Evolutionary conservation across 2,329 filamentous ascomycete genomes (phyloP).

Genomic region (Nothophaeocryptopus gaeumannii): DNA sequence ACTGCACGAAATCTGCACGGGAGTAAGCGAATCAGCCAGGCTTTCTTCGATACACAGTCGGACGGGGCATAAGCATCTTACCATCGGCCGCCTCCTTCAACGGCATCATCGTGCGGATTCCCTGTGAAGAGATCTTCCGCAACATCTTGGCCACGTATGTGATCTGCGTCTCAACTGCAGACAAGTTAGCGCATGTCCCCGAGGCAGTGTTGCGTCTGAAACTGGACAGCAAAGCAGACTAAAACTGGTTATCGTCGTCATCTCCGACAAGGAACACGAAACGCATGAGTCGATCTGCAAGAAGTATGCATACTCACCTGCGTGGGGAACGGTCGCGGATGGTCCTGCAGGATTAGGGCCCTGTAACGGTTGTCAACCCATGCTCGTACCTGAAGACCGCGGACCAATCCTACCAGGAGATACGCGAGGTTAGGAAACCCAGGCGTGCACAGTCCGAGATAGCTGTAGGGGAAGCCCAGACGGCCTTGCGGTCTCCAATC

Average conservation of each 20-base stretch:
- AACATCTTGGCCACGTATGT: conserved; percentile 65
- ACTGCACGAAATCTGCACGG: conserved; percentile 21
- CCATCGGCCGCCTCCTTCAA: conserved; percentile 55
- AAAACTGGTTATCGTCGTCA: too few species aligned
- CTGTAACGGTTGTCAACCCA: conserved; percentile 1
- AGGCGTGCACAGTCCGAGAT: conserved; percentile 28
- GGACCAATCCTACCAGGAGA: conserved; percentile 16
- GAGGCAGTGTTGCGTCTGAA: too few species aligned
- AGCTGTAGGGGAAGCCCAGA: conserved; percentile 31
- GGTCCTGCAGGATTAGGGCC: conserved; percentile 24
- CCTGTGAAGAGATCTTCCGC: conserved; percentile 64
- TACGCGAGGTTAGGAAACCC: conserved; percentile 28
- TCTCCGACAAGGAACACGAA: neutral
- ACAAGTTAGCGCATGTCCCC: conserved; percentile 1
- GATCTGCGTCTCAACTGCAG: conserved; percentile 59
- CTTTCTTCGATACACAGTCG: neutral
- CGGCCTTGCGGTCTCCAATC: conserved; percentile 37
- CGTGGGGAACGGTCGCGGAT: conserved; percentile 42
- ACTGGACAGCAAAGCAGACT: too few species aligned
- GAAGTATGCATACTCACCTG: conserved; percentile 22
- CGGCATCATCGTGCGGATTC: conserved; percentile 61
- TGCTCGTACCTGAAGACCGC: neutral
- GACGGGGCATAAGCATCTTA: conserved; percentile 16
- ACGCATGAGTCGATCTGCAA: neutral
- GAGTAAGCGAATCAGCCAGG: neutral